phyloP scores from a whole-genome alignment of 352 stramenopile species.

The Pythium phragmitis region DNA sequence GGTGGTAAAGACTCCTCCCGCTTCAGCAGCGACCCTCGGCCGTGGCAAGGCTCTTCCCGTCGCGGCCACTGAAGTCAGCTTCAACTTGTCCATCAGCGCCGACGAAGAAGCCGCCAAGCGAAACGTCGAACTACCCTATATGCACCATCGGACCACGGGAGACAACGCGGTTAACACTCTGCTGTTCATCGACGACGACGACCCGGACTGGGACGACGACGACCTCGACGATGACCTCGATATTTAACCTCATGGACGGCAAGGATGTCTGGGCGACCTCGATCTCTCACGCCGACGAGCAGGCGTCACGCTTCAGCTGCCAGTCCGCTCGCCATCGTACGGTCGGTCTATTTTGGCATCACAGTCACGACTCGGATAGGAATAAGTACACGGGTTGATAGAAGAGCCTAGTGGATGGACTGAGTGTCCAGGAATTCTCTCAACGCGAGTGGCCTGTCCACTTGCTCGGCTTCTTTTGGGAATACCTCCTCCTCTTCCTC shows the following conservation, averaged over 20 bases:
- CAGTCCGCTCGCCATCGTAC: no score
- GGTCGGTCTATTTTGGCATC: no score
- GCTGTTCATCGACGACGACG: constrained; percentile 81
- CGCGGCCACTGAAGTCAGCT: constrained; percentile 56
- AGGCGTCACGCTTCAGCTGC: neutral
- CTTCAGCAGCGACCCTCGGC: constrained; percentile 2
- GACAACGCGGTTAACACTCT: constrained; percentile 28
- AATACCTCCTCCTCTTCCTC: neutral
- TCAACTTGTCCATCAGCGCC: constrained; percentile 65
- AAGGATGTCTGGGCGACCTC: no score
- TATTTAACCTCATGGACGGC: constrained; percentile 25
- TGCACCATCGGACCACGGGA: constrained; percentile 40
- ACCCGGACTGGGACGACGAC: constrained; percentile 68
- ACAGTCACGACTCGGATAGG: no score
- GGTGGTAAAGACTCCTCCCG: neutral
- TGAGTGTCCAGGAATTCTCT: no score
- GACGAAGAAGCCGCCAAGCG: constrained; percentile 59
- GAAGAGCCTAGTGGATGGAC: no score
- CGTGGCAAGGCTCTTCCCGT: constrained; percentile 40
- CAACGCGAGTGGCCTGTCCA: no score
- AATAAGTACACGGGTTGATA: no score
- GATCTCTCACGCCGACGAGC: neutral
- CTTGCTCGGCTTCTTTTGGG: no score
- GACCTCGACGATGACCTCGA: constrained; percentile 50
- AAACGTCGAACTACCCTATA: constrained; percentile 69